Evolutionary conservation across 208 protist species (phyloP).

Genomic region (Leishmania turanica): DNA sequence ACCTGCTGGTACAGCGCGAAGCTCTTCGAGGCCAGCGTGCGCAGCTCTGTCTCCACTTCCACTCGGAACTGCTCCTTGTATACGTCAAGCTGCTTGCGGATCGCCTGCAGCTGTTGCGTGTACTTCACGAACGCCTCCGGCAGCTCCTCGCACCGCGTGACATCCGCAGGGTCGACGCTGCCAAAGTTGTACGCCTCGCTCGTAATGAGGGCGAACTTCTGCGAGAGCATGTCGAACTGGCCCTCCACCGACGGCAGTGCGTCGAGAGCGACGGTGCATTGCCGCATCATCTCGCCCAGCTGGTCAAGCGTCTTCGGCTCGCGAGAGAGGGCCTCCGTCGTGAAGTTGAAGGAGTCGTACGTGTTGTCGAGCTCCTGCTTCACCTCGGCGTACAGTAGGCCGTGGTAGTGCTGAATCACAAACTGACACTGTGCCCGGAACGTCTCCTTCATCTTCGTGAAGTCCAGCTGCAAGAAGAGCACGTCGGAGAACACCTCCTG

Average conservation of each 20-base stretch:
- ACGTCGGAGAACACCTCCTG: slow-evolving; percentile 96
- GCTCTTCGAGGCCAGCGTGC: slow-evolving; percentile 85
- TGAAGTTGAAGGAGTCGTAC: slow-evolving; percentile 88
- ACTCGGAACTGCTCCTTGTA: slow-evolving; percentile 96
- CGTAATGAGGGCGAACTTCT: slow-evolving; percentile 95
- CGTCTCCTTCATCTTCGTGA: slow-evolving; percentile 96
- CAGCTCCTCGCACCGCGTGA: slow-evolving; percentile 87
- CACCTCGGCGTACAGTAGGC: slow-evolving; percentile 94
- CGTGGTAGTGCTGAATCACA: slow-evolving; percentile 96
- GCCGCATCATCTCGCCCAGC: slow-evolving; percentile 91
- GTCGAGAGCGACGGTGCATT: slow-evolving; percentile 78
- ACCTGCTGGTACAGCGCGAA: slow-evolving; percentile 86
- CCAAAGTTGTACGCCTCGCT: slow-evolving; percentile 88
- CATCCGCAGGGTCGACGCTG: slow-evolving; percentile 77
- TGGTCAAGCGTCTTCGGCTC: slow-evolving; percentile 94
- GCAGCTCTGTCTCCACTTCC: slow-evolving; percentile 91
- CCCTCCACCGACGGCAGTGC: slow-evolving; percentile 82
- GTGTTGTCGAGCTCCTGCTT: slow-evolving; percentile 91
- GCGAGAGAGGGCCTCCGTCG: slow-evolving; percentile 70
- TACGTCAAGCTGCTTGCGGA: slow-evolving; percentile 89
- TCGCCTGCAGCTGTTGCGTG: slow-evolving; percentile 74
- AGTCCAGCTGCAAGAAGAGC: slow-evolving; percentile 96
- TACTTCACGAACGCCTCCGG: slow-evolving; percentile 90
- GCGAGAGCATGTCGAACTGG: slow-evolving; percentile 93
- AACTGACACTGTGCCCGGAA: slow-evolving; percentile 95